Evolutionary conservation across 306 rosid genomes (phyloP).

Genomic region (Gillenia trifoliata): DNA sequence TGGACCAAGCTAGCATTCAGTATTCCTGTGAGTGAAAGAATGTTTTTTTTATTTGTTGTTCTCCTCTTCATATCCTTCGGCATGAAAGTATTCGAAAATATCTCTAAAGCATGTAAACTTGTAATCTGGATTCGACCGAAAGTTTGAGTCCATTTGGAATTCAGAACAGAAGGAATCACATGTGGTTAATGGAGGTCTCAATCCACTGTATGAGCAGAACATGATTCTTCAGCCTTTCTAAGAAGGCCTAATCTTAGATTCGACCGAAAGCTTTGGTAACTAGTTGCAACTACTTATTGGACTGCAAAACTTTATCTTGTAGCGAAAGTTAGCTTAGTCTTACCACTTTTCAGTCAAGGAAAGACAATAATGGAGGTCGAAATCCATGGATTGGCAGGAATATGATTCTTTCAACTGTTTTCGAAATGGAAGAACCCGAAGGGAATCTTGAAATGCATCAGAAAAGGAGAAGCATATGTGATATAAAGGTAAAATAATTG

Average conservation of each 20-base stretch:
- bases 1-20: background rate
- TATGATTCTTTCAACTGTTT: slow-evolving; percentile 13
- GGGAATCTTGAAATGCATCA: background rate
- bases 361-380: background rate
- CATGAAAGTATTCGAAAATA: background rate
- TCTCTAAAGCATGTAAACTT: background rate
- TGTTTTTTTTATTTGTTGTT: background rate
- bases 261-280: no score
- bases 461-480: slow-evolving; percentile 1
- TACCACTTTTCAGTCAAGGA: background rate
- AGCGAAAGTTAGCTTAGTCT: background rate
- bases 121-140: no score
- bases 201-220: slow-evolving; percentile 22
- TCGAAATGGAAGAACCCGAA: slow-evolving; percentile 12
- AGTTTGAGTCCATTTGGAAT: background rate
- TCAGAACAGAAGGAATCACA: background rate
- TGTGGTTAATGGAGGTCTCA: background rate
- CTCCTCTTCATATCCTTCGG: background rate
- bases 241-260: background rate
- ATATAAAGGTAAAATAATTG: background rate
- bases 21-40: no score
- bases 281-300: no score
- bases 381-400: slow-evolving; percentile 18
- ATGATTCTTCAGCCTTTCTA: slow-evolving; percentile 17
- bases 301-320: no score